These are phyloP conservation scores for Chlamydomonas schloesseri DNA, from an alignment of 139 green algal genomes.

Conservation along the genomic window DNA sequence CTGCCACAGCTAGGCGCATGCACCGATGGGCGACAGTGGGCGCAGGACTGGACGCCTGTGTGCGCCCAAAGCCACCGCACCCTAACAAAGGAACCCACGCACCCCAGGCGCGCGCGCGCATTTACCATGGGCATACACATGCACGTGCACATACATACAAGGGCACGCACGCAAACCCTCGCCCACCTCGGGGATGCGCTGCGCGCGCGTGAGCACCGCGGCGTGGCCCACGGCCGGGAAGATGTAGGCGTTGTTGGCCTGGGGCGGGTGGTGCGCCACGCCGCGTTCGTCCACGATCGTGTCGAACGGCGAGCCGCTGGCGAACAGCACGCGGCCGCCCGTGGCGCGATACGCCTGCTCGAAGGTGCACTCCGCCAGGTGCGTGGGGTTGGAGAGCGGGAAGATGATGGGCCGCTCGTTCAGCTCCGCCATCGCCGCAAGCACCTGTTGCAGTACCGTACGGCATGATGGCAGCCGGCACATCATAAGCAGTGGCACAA, in stretches of 20 bases:
- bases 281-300: slow-evolving; percentile 46
- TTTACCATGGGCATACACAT: too few relatives aligned
- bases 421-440: slow-evolving; percentile 62
- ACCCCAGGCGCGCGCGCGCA: too few relatives aligned
- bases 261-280: slow-evolving; percentile 31
- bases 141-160: not conserved
- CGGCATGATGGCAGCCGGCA: too few relatives aligned
- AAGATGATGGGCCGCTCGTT: slow-evolving; percentile 91
- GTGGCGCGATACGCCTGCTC: slow-evolving; percentile 28
- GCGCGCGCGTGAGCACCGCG: slow-evolving; percentile 61
- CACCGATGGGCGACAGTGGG: too few relatives aligned
- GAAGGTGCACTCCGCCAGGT: slow-evolving; percentile 69
- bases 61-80: too few relatives aligned
- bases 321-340: slow-evolving; percentile 84
- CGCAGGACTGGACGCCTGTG: too few relatives aligned
- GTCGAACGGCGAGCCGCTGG: slow-evolving; percentile 86
- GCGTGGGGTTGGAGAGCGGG: slow-evolving; percentile 94
- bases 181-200: slow-evolving; percentile 63
- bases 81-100: too few relatives aligned
- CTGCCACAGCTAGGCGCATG: too few relatives aligned
- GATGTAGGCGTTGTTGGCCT: slow-evolving; percentile 86
- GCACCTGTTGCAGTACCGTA: not conserved
- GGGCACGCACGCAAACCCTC: not conserved
- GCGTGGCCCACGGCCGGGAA: slow-evolving; percentile 78
- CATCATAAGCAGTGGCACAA: too few relatives aligned